Base-by-base conservation (phyloP, 108 stramenopile species). In the Conticribra weissflogii region DNA sequence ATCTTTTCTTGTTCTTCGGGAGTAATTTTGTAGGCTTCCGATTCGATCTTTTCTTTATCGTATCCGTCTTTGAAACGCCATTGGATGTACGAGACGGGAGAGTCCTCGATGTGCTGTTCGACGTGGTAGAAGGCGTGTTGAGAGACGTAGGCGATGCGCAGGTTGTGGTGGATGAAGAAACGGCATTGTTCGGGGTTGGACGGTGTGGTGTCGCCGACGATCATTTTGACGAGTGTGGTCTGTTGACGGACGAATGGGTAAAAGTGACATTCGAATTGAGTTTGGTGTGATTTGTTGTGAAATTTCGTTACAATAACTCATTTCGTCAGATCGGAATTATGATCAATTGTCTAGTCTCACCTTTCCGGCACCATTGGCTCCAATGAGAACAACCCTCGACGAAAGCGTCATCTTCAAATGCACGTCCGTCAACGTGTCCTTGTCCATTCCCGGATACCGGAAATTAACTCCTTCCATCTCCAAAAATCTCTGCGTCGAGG, bases 41-140 rank as follows among this genome's bases (percentile, higher is more conserved):
- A 87, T 33, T 92, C 86, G 51, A 94, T 78, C 62, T 96, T 94
- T 74, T 96, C 96, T 44, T 83, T 88, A 48, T 96, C 96, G 59
- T 77, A 94, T 12, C 87, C 93, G 72, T 94, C 91, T 83, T 90
- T 95, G 85, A 96, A 98, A 58, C 97, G 90, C 97, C 97, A 98
- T 80, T 96, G 94, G 66, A 98, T 91, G 90, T 98, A 98, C 23
- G 93, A 71, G 12, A 81, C 92, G n/a, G 97, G 97, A 59, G 81
- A 81, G 31, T 92, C 79, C 25, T 96, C 92, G 64, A 96, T 85
- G 74, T 98, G 97, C 71, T 92, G 77, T 78, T 98, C 97, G 16
- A 98, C 92, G 84, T 98, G 97, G 63, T 87, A 86, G 68, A 98
- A 96, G 46, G 95, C 89, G 71, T 98, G 97, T 87, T 98, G 97